Conservation (phyloP, 2,329 filamentous ascomycete genomes). For the Cytospora schulzeri region DNA sequence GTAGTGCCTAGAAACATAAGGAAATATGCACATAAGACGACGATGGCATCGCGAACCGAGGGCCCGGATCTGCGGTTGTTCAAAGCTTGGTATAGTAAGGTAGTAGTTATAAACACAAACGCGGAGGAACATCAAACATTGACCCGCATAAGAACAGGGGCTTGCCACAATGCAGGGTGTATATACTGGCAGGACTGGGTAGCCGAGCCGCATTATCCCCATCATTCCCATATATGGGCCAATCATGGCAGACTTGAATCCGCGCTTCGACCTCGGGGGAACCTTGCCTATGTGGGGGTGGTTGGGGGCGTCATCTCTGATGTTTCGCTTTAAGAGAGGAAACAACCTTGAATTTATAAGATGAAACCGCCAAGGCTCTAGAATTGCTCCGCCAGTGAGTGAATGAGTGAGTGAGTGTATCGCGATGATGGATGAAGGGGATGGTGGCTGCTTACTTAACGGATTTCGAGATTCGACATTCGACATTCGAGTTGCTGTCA, state of each 20-base stretch:
- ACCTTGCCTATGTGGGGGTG: background rate
- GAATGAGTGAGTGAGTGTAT: background rate
- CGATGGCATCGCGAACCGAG: slow-evolving; percentile 20
- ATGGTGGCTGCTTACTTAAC: no score
- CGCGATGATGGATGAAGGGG: no score
- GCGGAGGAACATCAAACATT: slow-evolving; percentile 21
- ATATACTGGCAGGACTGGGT: no score
- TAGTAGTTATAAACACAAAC: background rate
- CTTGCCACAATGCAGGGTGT: background rate
- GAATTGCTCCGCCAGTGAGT: slow-evolving; percentile 24
- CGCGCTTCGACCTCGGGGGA: background rate
- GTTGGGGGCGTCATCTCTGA: background rate
- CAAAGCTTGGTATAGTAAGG: slow-evolving; percentile 3
- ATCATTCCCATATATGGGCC: no score
- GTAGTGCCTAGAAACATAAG: no score
- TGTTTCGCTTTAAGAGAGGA: background rate
- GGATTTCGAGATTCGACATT: no score
- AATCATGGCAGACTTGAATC: slow-evolving; percentile 3
- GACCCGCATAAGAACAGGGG: slow-evolving; percentile 22
- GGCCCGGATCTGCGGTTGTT: slow-evolving; percentile 10
- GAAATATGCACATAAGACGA: background rate
- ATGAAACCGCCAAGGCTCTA: slow-evolving; percentile 26
- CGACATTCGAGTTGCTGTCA: background rate
- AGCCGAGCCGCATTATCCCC: slow-evolving; percentile 24
- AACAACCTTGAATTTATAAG: slow-evolving; percentile 15